Evolutionary conservation across 495 filamentous ascomycete genomes (phyloP).

Genomic region (Penicillium ucsense): DNA sequence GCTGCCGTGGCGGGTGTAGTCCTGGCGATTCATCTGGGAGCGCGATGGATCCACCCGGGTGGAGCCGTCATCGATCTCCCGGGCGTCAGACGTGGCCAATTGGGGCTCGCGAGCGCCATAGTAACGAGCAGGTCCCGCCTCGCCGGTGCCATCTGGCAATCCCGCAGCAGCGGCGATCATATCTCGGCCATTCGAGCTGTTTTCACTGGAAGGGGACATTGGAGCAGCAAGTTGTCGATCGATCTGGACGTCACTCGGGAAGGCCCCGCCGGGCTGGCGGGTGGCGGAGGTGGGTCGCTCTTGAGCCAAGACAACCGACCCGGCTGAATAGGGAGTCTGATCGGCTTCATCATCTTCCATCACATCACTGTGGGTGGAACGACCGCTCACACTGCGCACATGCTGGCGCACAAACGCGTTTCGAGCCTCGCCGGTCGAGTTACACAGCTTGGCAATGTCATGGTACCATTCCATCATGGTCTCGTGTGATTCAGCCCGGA

Average conservation of each 20-base stretch:
- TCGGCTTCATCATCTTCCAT: slow-evolving; percentile 86
- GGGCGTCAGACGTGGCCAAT: slow-evolving; percentile 6
- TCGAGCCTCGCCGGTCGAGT: slow-evolving; percentile 81
- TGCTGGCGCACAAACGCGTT: slow-evolving; percentile 76
- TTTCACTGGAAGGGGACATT: slow-evolving; percentile 63
- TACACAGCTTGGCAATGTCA: slow-evolving; percentile 79
- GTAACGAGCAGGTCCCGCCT: slow-evolving; percentile 10
- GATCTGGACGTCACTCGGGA: slow-evolving; percentile 78
- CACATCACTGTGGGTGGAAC: slow-evolving; percentile 58
- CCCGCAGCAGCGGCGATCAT: slow-evolving; percentile 47
- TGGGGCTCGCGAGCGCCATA: slow-evolving; percentile 6
- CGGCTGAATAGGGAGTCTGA: slow-evolving; percentile 57
- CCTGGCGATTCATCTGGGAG: slow-evolving; percentile 18
- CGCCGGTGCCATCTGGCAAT: slow-evolving; percentile 39
- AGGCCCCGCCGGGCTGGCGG: slow-evolving; percentile 77
- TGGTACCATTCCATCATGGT: slow-evolving; percentile 97
- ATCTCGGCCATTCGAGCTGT: slow-evolving; percentile 57
- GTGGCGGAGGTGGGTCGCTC: slow-evolving; percentile 39
- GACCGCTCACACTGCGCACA: slow-evolving; percentile 61
- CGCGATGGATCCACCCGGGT: slow-evolving; percentile 2
- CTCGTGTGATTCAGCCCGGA: slow-evolving; percentile 87
- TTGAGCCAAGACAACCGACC: slow-evolving; percentile 36
- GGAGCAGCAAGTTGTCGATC: slow-evolving; percentile 70
- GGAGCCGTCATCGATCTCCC: slow-evolving; percentile 2
- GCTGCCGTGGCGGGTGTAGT: slow-evolving; percentile 7